Conservation (phyloP, 2,329 filamentous ascomycete genomes). For the Pyrenochaeta sp. region DNA sequence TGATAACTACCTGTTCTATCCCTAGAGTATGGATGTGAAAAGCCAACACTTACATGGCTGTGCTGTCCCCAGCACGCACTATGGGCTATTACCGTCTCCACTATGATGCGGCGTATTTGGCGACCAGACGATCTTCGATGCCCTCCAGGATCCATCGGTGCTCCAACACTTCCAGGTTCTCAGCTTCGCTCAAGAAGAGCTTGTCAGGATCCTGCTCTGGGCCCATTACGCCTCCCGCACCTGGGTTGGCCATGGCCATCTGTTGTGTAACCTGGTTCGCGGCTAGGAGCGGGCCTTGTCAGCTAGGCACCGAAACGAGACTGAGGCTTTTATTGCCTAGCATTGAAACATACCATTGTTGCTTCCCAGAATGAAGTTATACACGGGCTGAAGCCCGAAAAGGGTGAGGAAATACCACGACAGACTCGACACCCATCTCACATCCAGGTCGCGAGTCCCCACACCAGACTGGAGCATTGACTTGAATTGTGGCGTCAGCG, state of each 20-base stretch:
- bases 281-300: conserved; percentile 61
- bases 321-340: not conserved
- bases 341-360: conserved; percentile 78
- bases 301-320: conserved; percentile 28
- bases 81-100: conserved; percentile 7
- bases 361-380: conserved; percentile 94
- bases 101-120: conserved; percentile 41
- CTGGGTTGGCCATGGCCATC: conserved; percentile 77
- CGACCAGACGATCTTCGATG: conserved; percentile 83
- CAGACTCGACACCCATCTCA: conserved; percentile 97
- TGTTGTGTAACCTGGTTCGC: conserved; percentile 90
- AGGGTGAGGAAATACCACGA: conserved; percentile 99
- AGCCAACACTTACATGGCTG: conserved; percentile 13
- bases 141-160: conserved; percentile 91
- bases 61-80: conserved; percentile 11
- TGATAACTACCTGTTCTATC: conserved; percentile 23
- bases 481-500: conserved; percentile 98
- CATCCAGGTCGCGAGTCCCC: conserved; percentile 93
- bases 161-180: conserved; percentile 94
- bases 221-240: conserved; percentile 82
- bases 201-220: conserved; percentile 96
- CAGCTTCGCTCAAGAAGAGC: conserved; percentile 88
- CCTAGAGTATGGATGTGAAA: conserved; percentile 9
- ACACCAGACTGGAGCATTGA: conserved; percentile 98
- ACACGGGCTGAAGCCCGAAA: conserved; percentile 95